phyloP scores from a whole-genome alignment of 164 flowering plant genomes.

The Macadamia integrifolia region DNA sequence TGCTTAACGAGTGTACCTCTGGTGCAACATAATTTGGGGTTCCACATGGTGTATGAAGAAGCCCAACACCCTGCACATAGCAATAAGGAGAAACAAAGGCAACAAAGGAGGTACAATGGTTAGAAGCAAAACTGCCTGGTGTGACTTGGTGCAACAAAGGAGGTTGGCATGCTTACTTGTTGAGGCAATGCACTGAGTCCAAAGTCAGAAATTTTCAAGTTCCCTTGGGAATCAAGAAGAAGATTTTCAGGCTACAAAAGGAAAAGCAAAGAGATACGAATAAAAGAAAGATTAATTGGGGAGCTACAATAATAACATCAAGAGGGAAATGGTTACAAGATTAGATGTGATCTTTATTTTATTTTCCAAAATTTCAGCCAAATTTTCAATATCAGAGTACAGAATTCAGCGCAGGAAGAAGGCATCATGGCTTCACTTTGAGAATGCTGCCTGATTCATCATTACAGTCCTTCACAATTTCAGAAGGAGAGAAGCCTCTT shows the following conservation, averaged over 20 bases:
- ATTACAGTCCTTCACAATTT: too few species aligned
- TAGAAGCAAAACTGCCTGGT: neutral
- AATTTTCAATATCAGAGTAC: too few species aligned
- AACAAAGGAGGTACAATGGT: neutral
- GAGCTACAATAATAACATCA: neutral
- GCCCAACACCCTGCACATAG: constrained; percentile 69
- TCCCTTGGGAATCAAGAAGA: constrained; percentile 78
- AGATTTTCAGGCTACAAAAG: constrained; percentile 88
- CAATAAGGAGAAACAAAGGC: constrained; percentile 6
- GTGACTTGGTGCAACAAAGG: neutral
- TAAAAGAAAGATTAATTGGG: constrained; percentile 6
- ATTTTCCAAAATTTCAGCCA: too few species aligned
- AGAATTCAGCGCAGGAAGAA: too few species aligned
- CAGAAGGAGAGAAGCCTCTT: too few species aligned
- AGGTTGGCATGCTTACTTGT: constrained; percentile 43
- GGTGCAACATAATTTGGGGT: constrained; percentile 99
- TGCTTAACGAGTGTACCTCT: constrained; percentile 51
- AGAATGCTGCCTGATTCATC: too few species aligned
- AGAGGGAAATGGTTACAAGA: neutral
- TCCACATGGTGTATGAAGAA: constrained; percentile 96
- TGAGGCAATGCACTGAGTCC: constrained; percentile 92
- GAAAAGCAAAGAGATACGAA: neutral
- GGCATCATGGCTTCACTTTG: too few species aligned
- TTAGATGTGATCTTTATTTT: too few species aligned
- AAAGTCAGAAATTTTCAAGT: constrained; percentile 94